Evolutionary conservation across 1,139 yeast genomes (phyloP), one percentile per base, ranked within the genome.

Genomic region (Candida gigantensis): DNA sequence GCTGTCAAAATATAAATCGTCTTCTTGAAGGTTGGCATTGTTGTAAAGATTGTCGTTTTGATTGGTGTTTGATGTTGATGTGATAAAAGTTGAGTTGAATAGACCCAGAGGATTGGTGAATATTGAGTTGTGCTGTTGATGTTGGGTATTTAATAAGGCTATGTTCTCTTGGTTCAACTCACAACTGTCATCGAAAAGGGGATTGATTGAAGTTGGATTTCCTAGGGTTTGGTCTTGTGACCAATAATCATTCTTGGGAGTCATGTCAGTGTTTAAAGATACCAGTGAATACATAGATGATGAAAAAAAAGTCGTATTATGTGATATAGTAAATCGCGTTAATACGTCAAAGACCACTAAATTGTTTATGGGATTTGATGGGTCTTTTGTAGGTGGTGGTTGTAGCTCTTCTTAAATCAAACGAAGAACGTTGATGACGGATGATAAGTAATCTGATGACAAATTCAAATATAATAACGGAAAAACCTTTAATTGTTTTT

Each of bases 141-240:
- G 42, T 15, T 30, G 42, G 18, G 32, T 40, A 25, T 46, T 43
- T 24, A 45, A 36, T 5, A 40, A 34, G 20, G 36, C 23, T 12
- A 44, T 28, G 25, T 41, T 47, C 26, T 46, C 47, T 8, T 43
- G 49, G 20, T 46, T 41, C 25, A 47, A 40, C 26, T 47, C 50
- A 25, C 40, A 36, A 7, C 32, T 33, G 13, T 34, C 41, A 3
- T 39, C 42, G 19, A 40, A 37, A 10, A 37, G 11, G 4, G 26
- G 23, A 18, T 30, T 26, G n/a, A 21, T 17, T 18, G 24, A 14
- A 7, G 14, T 20, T 13, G 27, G 20, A 14, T 17, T 33, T 12
- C 24, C 16, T 5, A 20, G 16, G 5, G 15, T n/a, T 14, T 28
- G 28, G 6, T 33, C 36, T 20, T 23, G 30, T 7, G 21, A 20